Evolutionary conservation across 768 basidiomycete species (phyloP), one percentile per base, ranked within the genome.

Genomic region (Leccinum disarticulatum): DNA sequence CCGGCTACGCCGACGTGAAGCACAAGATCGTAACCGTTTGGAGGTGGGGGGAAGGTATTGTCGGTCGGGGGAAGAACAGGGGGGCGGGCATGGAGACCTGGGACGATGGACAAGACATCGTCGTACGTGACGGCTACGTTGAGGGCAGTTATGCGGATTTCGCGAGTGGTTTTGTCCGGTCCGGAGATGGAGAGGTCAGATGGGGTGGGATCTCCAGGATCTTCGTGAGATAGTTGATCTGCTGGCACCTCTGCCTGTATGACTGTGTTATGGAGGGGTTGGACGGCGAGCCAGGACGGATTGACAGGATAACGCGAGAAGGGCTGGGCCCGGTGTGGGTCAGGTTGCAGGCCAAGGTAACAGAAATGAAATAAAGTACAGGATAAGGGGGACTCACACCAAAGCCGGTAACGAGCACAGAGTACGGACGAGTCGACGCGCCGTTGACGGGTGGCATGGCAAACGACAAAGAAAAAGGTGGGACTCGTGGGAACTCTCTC

Each of bases 211-310:
- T 41, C 36, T 28, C 30, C 55, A 36, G 66, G 66, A 19, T 70
- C 71, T 28, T 70, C 50, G 47, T 52, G 27, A 9, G 35, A 28
- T 13, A 58, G 61, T 35, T 72, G 63, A 30, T 68, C 70, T 31
- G 66, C 60, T 27, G 74, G 65, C 9, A 74, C 65, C 62, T 83
- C 78, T 28, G 78, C 73, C 27, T 69, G 73, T 9, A 88, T 72
- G 58, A 82, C 64, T 46, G 77, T 74, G 68, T 88, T 83, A 65
- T 88, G 84, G 22, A 90, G 76, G 10, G 83, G 78, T 61, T 81
- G 75, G 11, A 86, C 87, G 35, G 87, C 87, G 7, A 86, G 77
- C 88, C 88, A 90, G 22, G 88, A 89, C 2, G 88, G 88, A 66
- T 90, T 90, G 57, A 79, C 78, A 54, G 75, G 66, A 64, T 81